A percentile compares a stretch with the other conserved stretches of the same genome.
Conservation (phyloP, 2,329 filamentous ascomycete species). For the Cryphonectria japonica region DNA sequence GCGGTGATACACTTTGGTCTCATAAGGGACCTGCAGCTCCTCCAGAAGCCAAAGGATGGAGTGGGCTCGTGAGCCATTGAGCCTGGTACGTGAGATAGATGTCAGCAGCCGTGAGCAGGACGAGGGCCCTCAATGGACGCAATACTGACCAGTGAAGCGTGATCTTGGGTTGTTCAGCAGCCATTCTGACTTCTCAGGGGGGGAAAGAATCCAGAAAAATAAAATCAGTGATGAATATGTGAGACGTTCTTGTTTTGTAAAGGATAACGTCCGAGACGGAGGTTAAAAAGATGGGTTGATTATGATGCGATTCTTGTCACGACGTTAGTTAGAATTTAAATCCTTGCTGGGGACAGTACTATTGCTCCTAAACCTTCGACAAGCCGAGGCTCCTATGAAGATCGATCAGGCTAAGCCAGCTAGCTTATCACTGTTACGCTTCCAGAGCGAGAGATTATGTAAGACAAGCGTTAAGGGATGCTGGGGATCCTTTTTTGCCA, state of each 20-base stretch:
- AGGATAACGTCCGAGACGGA: background rate
- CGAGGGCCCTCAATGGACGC: background rate
- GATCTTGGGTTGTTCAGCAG: slow-evolving; percentile 29
- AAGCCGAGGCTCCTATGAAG: slow-evolving; percentile 17
- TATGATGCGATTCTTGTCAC: background rate
- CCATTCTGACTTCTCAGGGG: slow-evolving; percentile 9
- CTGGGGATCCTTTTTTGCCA: background rate
- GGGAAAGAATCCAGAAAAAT: background rate
- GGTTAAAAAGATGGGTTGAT: background rate
- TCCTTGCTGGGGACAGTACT: background rate
- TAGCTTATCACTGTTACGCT: background rate
- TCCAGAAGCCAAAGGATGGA: slow-evolving; percentile 85
- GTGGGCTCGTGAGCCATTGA: slow-evolving; percentile 80
- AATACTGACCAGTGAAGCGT: slow-evolving; percentile 32
- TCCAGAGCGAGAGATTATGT: background rate
- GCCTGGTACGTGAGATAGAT: slow-evolving; percentile 58
- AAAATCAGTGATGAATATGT: too few relatives aligned
- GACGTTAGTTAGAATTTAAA: background rate
- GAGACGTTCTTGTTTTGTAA: background rate
- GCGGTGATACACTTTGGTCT: slow-evolving; percentile 80
- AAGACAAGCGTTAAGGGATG: background rate
- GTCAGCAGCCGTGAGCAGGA: background rate
- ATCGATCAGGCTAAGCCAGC: background rate
- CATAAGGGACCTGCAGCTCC: slow-evolving; percentile 78
- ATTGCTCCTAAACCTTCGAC: background rate